Percentiles rank a stretch among this genome's conserved stretches.
Evolutionary conservation across 306 rosid species (phyloP).

Genomic region (Vigna radiata): DNA sequence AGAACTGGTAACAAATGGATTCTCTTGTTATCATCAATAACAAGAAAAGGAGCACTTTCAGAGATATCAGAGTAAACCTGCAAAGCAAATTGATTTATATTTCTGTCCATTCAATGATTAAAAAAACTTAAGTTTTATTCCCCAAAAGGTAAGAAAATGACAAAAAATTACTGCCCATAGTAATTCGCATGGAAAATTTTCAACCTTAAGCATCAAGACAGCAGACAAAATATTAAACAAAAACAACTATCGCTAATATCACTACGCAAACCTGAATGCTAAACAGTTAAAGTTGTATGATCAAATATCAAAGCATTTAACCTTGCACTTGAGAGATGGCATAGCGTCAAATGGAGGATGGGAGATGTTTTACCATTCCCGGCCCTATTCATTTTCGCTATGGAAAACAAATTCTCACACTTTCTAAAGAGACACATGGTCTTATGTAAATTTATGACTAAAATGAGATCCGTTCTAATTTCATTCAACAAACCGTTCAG

Average conservation of each 20-base stretch:
- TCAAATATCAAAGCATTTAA: conserved; percentile 22
- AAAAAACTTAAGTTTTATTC: conserved; percentile 8
- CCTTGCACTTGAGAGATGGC: conserved; percentile 21
- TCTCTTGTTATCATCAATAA: conserved; percentile 59
- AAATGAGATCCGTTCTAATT: not conserved
- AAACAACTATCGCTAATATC: conserved; percentile 5
- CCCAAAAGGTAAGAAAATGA: not conserved
- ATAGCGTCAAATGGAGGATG: not conserved
- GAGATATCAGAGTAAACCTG: conserved; percentile 62
- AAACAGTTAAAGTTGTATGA: conserved; percentile 2
- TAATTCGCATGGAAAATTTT: not conserved
- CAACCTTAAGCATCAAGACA: conserved; percentile 13
- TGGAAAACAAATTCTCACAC: not conserved
- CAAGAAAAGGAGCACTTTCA: conserved; percentile 67
- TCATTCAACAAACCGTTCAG: not conserved
- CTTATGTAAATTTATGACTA: not conserved
- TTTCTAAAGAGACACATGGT: not conserved
- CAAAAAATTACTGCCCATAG: not conserved
- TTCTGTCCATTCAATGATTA: conserved; percentile 21
- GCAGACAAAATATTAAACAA: conserved; percentile 4
- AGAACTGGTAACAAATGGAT: conserved; percentile 62
- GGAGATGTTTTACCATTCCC: conserved; percentile 15
- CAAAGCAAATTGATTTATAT: conserved; percentile 37
- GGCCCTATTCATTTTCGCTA: not conserved
- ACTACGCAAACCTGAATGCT: not conserved